Evolutionary conservation across 2,329 filamentous ascomycete species (phyloP).

Genomic region (Whalleya microplaca): DNA sequence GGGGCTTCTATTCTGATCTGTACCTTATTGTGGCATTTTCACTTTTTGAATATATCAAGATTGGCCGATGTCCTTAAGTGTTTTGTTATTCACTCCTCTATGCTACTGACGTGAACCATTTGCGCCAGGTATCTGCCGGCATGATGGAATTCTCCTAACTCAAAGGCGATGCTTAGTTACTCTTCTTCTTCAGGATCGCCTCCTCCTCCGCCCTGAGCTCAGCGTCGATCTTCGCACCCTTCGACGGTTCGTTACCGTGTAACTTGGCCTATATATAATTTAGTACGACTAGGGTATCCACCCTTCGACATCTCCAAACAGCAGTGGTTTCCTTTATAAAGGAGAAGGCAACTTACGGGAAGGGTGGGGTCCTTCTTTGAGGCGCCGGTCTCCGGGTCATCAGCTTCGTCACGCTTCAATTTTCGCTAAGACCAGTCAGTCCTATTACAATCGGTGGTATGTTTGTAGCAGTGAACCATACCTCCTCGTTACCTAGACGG

Average conservation of each 20-base stretch:
- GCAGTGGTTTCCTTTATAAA: neutral
- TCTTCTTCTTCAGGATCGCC: slow-evolving; percentile 65
- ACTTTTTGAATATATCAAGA: neutral
- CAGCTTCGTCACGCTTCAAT: slow-evolving; percentile 46
- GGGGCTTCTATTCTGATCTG: neutral
- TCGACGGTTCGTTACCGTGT: slow-evolving; percentile 75
- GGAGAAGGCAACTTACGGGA: slow-evolving; percentile 46
- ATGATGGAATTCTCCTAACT: neutral
- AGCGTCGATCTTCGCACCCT: slow-evolving; percentile 73
- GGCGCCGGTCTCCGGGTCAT: slow-evolving; percentile 46
- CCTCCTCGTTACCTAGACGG: slow-evolving; percentile 67
- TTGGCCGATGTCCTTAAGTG: neutral
- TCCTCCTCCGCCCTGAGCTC: slow-evolving; percentile 71
- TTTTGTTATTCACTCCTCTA: slow-evolving; percentile 3
- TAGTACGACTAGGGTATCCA: neutral
- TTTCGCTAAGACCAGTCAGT: slow-evolving; percentile 19
- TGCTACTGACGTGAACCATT: slow-evolving; percentile 1
- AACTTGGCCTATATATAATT: slow-evolving; percentile 52
- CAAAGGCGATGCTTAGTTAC: slow-evolving; percentile 39
- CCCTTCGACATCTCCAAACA: slow-evolving; percentile 6
- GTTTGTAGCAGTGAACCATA: slow-evolving; percentile 33
- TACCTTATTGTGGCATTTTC: neutral
- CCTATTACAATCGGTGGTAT: slow-evolving; percentile 8
- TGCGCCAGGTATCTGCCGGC: neutral
- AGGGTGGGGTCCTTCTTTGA: slow-evolving; percentile 64